These are phyloP conservation scores for Nelumbo lutea DNA, from an alignment of 164 flowering plant species.

Conservation along the genomic window DNA sequence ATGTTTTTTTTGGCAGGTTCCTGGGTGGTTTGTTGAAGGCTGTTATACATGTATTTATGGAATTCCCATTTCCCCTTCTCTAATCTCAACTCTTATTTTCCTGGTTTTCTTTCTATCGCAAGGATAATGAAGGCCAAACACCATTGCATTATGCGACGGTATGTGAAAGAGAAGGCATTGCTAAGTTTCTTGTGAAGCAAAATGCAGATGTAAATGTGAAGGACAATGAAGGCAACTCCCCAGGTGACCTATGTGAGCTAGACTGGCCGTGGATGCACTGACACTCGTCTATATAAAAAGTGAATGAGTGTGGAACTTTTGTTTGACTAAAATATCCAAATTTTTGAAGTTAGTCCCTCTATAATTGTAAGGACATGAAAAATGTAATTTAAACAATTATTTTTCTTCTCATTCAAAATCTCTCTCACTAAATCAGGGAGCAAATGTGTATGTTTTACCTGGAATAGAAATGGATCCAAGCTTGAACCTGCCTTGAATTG, in stretches of 20 bases:
- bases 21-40: background rate
- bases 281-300: no score
- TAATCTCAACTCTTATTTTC: background rate
- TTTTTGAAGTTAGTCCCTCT: no score
- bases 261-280: conserved; percentile 64
- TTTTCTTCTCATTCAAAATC: no score
- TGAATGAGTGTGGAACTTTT: no score
- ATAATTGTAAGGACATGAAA: no score
- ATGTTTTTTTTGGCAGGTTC: background rate
- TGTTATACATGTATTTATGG: background rate
- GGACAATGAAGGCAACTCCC: conserved; percentile 65
- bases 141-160: conserved; percentile 86
- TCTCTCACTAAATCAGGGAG: no score
- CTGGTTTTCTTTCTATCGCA: conserved; percentile 1
- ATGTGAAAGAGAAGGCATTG: conserved; percentile 82
- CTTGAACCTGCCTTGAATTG: no score
- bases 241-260: conserved; percentile 52
- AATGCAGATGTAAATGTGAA: conserved; percentile 48
- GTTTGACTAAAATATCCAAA: no score
- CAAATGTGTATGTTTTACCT: no score
- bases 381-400: no score
- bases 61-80: background rate
- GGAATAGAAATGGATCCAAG: no score
- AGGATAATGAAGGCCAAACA: conserved; percentile 95
- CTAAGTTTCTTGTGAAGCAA: conserved; percentile 73